phyloP scores from a whole-genome alignment of 2,329 filamentous ascomycete species.

The Arachnopeziza araneosa region DNA sequence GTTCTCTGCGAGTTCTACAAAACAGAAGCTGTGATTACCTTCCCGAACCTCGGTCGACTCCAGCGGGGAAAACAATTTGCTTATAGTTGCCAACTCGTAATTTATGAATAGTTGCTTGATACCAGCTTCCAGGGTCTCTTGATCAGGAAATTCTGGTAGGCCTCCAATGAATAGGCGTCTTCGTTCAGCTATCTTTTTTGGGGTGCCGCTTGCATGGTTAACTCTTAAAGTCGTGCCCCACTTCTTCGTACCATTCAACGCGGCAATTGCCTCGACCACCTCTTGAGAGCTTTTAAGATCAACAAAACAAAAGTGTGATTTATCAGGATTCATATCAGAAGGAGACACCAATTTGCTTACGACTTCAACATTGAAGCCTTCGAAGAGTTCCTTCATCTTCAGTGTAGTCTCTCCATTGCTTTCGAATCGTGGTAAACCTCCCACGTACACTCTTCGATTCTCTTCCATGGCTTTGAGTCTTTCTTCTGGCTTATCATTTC shows the following conservation, averaged over 20 bases:
- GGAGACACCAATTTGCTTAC: conserved; percentile 45
- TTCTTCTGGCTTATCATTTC: conserved; percentile 17
- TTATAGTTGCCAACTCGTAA: conserved; percentile 36
- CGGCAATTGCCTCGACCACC: conserved; percentile 44
- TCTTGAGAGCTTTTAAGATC: conserved; percentile 52
- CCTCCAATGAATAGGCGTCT: conserved; percentile 46
- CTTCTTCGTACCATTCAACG: conserved; percentile 28
- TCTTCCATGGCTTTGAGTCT: conserved; percentile 24
- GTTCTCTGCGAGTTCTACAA: conserved; percentile 52
- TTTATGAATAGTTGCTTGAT: conserved; percentile 41
- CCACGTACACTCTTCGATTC: conserved; percentile 43
- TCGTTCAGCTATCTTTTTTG: conserved; percentile 27
- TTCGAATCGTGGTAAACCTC: conserved; percentile 44
- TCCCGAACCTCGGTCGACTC: conserved; percentile 45
- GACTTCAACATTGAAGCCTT: conserved; percentile 38
- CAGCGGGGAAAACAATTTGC: conserved; percentile 47
- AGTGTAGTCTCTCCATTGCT: conserved; percentile 42
- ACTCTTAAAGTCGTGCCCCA: conserved; percentile 21
- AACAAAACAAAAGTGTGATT: conserved; percentile 62
- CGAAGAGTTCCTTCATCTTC: conserved; percentile 43
- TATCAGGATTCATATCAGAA: conserved; percentile 48
- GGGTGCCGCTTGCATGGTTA: conserved; percentile 9
- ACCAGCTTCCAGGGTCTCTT: conserved; percentile 41
- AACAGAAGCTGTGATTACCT: conserved; percentile 57
- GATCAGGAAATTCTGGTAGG: conserved; percentile 43